Percentiles rank a stretch among this genome's conserved stretches.
Evolutionary conservation across 208 protist species (phyloP).

Genomic region (Leptomonas seymouri): DNA sequence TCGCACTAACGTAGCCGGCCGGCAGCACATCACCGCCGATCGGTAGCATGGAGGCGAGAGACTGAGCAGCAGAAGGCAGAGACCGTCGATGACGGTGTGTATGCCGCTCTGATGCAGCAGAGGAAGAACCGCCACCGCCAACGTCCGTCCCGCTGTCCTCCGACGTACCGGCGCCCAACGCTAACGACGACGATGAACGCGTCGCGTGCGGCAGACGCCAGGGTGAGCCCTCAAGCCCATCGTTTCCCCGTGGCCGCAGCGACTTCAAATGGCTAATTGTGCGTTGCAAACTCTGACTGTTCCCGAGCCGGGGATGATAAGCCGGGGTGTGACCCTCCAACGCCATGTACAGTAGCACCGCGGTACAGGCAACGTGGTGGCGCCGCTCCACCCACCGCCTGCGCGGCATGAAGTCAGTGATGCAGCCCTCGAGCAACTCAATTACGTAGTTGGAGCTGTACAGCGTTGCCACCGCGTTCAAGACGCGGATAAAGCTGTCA

Average conservation of each 20-base stretch:
- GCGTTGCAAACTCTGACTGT: conserved; percentile 43
- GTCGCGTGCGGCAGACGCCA: conserved; percentile 21
- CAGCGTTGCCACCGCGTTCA: conserved; percentile 62
- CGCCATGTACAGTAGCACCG: conserved; percentile 74
- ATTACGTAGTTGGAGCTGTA: conserved; percentile 53
- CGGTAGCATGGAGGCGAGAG: conserved; percentile 13
- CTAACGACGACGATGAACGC: conserved; percentile 13
- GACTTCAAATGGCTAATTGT: conserved; percentile 35
- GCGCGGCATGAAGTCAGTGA: conserved; percentile 63
- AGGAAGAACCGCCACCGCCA: background rate
- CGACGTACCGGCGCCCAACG: conserved; percentile 24
- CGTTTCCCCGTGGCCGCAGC: conserved; percentile 7
- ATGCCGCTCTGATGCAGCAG: background rate
- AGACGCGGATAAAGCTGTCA: conserved; percentile 73
- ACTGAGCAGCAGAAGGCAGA: background rate
- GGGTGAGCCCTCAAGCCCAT: background rate
- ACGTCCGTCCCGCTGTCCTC: conserved; percentile 53
- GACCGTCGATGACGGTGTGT: background rate
- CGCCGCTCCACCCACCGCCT: conserved; percentile 62
- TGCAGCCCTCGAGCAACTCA: conserved; percentile 62
- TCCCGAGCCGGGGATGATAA: conserved; percentile 36
- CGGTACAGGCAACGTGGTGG: conserved; percentile 72
- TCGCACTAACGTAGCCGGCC: conserved; percentile 34
- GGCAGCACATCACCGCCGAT: conserved; percentile 15
- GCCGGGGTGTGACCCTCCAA: conserved; percentile 70